Conservation (phyloP, 176 grass and related monocot species). For the Ananas comosus region DNA sequence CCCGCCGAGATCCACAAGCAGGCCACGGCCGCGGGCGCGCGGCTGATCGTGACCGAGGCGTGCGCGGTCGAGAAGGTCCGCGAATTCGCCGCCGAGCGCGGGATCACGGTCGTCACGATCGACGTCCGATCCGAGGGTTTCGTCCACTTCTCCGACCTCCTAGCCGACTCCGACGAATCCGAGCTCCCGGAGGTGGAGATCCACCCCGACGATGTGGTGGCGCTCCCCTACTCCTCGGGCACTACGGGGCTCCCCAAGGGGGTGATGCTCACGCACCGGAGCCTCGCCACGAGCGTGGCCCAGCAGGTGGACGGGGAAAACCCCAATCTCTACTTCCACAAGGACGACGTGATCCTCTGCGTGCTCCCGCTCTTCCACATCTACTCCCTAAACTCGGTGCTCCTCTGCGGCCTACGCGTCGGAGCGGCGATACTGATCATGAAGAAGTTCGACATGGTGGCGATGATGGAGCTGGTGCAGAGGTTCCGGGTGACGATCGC, state of each 20-base stretch:
- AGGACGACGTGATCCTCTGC: conserved; percentile 71
- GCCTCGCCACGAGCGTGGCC: conserved; percentile 82
- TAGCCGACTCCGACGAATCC: conserved; percentile 6
- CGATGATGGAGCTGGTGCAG: conserved; percentile 51
- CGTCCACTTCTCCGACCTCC: conserved; percentile 33
- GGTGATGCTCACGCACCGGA: conserved; percentile 94
- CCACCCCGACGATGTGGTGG: conserved; percentile 58
- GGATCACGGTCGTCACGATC: conserved; percentile 32
- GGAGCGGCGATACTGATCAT: conserved; percentile 57
- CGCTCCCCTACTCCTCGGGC: conserved; percentile 73
- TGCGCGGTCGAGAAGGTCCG: conserved; percentile 61
- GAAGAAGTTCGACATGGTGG: conserved; percentile 60
- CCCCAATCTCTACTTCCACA: conserved; percentile 69
- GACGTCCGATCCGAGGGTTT: conserved; percentile 44
- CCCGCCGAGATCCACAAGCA: conserved; percentile 71
- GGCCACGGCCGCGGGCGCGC: conserved; percentile 36
- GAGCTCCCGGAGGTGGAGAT: conserved; percentile 40
- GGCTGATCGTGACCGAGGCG: conserved; percentile 66
- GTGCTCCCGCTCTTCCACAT: conserved; percentile 91
- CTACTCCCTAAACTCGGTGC: conserved; percentile 89
- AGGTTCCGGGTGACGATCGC: conserved; percentile 36
- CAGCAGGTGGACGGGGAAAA: conserved; percentile 86
- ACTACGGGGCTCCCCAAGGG: conserved; percentile 85
- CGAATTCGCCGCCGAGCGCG: conserved; percentile 26
- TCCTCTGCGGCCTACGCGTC: conserved; percentile 59